These are phyloP conservation scores for Amphibolis antarctica DNA, from an alignment of 106 monocot genomes.

Conservation along the genomic window DNA sequence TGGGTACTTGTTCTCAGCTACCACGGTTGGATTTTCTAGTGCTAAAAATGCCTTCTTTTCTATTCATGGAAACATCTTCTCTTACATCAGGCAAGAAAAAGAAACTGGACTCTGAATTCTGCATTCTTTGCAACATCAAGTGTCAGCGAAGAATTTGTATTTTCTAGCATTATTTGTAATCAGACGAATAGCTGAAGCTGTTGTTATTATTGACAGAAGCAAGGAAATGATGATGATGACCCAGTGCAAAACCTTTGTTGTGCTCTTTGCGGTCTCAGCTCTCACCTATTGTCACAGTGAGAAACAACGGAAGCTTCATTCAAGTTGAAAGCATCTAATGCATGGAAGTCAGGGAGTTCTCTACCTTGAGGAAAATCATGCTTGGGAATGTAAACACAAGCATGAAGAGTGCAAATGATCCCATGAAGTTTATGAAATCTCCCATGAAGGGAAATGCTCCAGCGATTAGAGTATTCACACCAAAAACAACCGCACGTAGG, in stretches of 20 bases:
- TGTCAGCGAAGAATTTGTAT: conserved; percentile 51
- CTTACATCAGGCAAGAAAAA: too few relatives aligned
- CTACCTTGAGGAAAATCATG: conserved; percentile 57
- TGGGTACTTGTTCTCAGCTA: too few relatives aligned
- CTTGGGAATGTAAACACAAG: conserved; percentile 55
- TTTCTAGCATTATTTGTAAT: conserved; percentile 28
- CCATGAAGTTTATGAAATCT: conserved; percentile 48
- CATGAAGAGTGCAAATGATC: conserved; percentile 45
- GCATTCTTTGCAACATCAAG: conserved; percentile 6
- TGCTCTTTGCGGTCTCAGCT: conserved; percentile 18
- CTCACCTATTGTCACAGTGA: conserved; percentile 26
- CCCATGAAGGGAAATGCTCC: conserved; percentile 59
- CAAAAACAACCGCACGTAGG: conserved; percentile 22
- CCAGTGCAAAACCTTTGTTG: conserved; percentile 39
- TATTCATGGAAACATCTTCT: too few relatives aligned
- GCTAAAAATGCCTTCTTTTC: too few relatives aligned
- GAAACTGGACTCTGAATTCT: too few relatives aligned
- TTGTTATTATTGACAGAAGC: conserved; percentile 30
- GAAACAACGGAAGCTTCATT: background rate
- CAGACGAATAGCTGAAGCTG: conserved; percentile 33
- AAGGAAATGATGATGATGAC: conserved; percentile 26
- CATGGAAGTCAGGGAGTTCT: background rate
- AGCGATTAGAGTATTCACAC: conserved; percentile 28
- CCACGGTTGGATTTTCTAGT: too few relatives aligned
- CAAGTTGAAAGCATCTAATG: background rate